Percentiles rank a stretch among this genome's conserved stretches.
phyloP scores from a whole-genome alignment of 148 eudicot genomes.

The Rhododendron vialii region DNA sequence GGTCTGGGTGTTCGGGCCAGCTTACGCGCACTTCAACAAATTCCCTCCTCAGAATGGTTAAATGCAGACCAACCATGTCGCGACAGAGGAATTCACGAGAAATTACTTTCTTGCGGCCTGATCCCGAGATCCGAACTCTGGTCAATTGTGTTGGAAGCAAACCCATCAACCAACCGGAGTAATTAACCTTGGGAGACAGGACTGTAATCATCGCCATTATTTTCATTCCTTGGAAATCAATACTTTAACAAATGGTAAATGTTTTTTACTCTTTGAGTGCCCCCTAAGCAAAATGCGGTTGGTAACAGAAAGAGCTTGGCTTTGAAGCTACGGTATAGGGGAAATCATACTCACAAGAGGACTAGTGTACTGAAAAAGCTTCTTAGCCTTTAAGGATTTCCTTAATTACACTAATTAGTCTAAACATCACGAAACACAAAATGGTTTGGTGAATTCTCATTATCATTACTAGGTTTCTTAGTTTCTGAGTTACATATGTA shows the following conservation, averaged over 20 bases:
- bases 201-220: background rate
- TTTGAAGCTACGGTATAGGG: constrained; percentile 9
- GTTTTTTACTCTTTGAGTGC: background rate
- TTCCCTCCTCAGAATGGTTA: background rate
- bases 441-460: background rate
- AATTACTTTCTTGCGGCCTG: no score
- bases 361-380: background rate
- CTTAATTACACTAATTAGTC: background rate
- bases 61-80: no score
- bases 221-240: background rate
- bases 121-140: no score
- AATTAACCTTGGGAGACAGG: background rate
- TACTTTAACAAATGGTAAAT: background rate
- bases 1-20: background rate
- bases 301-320: background rate
- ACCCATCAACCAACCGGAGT: background rate
- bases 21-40: background rate
- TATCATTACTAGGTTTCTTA: background rate
- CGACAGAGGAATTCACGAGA: no score
- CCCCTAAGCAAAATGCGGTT: constrained; percentile 13
- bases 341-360: background rate
- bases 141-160: background rate
- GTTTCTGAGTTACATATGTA: background rate
- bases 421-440: background rate
- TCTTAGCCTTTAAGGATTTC: background rate